Evolutionary conservation across 371 early-diverging fungal genomes (phyloP), one percentile per base, ranked within the genome.

Genomic region (Mortierella sp.): DNA sequence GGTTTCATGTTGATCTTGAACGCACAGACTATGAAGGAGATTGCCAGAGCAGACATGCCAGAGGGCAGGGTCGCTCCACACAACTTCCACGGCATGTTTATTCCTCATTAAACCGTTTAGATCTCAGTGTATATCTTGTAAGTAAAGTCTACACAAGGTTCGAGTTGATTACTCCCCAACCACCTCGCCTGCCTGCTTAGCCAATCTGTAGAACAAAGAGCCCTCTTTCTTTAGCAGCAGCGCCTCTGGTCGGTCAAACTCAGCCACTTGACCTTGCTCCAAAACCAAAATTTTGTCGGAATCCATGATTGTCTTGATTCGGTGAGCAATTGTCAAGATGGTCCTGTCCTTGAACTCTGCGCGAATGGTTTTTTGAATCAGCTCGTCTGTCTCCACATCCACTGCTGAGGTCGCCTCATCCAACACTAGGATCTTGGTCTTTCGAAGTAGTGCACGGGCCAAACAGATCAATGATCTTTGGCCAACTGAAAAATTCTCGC

Each of bases 251-350:
- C 84, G 81, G 50, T 86, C 91, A 79, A 84, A 90, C 65, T 96
- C 96, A 12, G 87, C 88, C 2, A 95, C 80, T 13, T 67, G 54
- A 1, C 96, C 95, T 46, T 88, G 87, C 62, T 94, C 93, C 54
- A 96, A 70, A 0, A 95, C 94, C 31, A 96, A 73, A 14, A 95
- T 89, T 44, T 84, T 83, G 80, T 96, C 96, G 63, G 91, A 96
- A 14, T 83, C 81, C 53, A 94, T 92, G 29, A 96, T 87, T 1
- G 94, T 94, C 55, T 89, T 83, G 60, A 93, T 83, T 25, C 66
- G 55, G 57, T 83, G 79, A 3, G 77, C 53, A 57, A 81, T 71
- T 9, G 81, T 76, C 19, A 82, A 74, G 6, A 81, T 67, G 3
- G 83, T 82, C 2, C 81, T 40, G 77, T 63, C 22, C 53, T 90